These are phyloP conservation scores for Basipetospora sp. DNA, from an alignment of 2,329 filamentous ascomycete species.

Conservation along the genomic window DNA sequence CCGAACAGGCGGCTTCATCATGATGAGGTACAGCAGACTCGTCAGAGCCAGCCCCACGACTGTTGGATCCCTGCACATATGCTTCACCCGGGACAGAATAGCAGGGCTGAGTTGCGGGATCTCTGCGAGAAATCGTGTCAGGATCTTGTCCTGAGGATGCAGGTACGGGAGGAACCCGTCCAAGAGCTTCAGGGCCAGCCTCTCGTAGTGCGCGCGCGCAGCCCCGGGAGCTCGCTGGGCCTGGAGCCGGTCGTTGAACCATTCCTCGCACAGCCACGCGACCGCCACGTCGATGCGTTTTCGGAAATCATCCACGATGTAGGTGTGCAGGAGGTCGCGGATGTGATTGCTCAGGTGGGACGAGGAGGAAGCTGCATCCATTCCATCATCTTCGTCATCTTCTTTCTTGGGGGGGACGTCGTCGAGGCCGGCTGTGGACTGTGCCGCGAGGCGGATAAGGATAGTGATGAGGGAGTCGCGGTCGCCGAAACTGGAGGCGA, in stretches of 20 bases:
- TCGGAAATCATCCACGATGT: conserved; percentile 84
- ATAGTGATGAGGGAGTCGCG: conserved; percentile 85
- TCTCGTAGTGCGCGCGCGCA: conserved; percentile 48
- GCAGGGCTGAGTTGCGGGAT: conserved; percentile 62
- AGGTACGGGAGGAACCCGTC: conserved; percentile 82
- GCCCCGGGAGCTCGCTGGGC: conserved; percentile 27
- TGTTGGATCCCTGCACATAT: conserved; percentile 50
- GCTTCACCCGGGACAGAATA: conserved; percentile 59
- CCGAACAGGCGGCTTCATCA: conserved; percentile 51
- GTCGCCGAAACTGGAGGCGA: conserved; percentile 73
- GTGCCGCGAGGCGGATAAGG: conserved; percentile 69
- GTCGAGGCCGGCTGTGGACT: conserved; percentile 58
- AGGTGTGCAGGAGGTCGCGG: conserved; percentile 66
- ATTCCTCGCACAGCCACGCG: conserved; percentile 91
- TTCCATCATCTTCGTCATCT: conserved; percentile 22
- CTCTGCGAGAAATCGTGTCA: conserved; percentile 84
- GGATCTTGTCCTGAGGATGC: conserved; percentile 76
- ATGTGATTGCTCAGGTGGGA: conserved; percentile 55
- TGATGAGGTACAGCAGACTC: conserved; percentile 50
- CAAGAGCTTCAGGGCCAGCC: conserved; percentile 65
- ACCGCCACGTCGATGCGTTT: conserved; percentile 79
- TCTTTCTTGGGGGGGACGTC: conserved; percentile 43
- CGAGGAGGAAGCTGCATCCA: conserved; percentile 12
- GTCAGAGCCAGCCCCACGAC: conserved; percentile 49
- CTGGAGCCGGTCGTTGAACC: conserved; percentile 69